A percentile compares a stretch with the other conserved stretches of the same genome.
Conservation (phyloP, 495 filamentous ascomycete species). For the Darksidea phi region DNA sequence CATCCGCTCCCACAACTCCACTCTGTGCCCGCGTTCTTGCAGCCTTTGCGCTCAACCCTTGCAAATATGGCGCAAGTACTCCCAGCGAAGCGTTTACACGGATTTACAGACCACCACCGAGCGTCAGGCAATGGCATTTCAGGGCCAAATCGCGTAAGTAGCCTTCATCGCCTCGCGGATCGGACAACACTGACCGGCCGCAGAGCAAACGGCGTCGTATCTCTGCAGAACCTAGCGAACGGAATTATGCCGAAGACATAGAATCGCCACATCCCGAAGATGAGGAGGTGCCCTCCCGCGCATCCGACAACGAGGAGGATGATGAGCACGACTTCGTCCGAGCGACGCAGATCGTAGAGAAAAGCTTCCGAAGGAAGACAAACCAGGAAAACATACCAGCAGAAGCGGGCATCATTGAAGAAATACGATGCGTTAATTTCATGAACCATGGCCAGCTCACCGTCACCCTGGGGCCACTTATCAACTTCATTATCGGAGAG, state of each 20-base stretch:
- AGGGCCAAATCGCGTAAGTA: slow-evolving; percentile 3
- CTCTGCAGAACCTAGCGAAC: not conserved
- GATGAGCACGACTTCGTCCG: slow-evolving; percentile 3
- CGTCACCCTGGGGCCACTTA: slow-evolving; percentile 81
- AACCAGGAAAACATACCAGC: slow-evolving; percentile 59
- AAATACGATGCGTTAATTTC: slow-evolving; percentile 83
- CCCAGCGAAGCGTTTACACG: not conserved
- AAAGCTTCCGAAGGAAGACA: not conserved
- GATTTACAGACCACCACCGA: not conserved
- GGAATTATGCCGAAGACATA: not conserved
- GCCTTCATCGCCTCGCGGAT: not conserved
- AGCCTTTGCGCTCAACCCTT: not conserved
- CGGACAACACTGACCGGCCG: not conserved
- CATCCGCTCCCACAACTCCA: not conserved
- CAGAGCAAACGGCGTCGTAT: not conserved
- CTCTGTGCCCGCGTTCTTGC: not conserved
- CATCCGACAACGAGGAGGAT: not conserved
- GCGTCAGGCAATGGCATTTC: not conserved
- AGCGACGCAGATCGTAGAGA: slow-evolving; percentile 12
- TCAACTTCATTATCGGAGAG: slow-evolving; percentile 96
- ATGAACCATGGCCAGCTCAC: slow-evolving; percentile 87
- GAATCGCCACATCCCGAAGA: not conserved
- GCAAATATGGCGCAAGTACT: slow-evolving; percentile 1
- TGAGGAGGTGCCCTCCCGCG: not conserved
- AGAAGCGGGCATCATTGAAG: slow-evolving; percentile 81